Evolutionary conservation across 2,329 filamentous ascomycete species (phyloP), one percentile per base, ranked within the genome.

Genomic region (Atkinsonella hypoxylon): DNA sequence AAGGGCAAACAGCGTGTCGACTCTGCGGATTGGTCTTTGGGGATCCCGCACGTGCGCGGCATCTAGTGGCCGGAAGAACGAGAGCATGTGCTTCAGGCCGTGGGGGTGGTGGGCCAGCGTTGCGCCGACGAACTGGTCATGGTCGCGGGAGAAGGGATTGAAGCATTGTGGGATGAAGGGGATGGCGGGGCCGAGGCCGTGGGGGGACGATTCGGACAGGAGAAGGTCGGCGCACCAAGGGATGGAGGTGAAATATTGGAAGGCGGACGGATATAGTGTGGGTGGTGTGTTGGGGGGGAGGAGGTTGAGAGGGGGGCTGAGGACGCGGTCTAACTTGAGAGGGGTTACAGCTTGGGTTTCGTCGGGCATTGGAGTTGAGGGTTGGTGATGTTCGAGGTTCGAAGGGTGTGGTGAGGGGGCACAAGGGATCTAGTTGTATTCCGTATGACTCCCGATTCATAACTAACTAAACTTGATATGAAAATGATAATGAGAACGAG

Each of bases 141-240:
- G 62, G 2, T 52, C 38, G 12, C 52, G 38, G 49, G 51, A 54
- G 38, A 54, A 8, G 11, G 66, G 64, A 52, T 65, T 65, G 50
- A 64, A 60, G 49, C 62, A 63, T 38, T 62, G 59, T 12, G 66
- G 62, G 32, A 67, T 55, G 54, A 66, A 69, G 20, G 61, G 54
- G n/a, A 66, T 60, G 17, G 61, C 51, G n/a, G 41, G 43, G 31
- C 38, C 17, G 38, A n/a, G 30, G 11, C 40, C 17, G 47, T 57
- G 52, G 2, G 59, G 58, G 11, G 52, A 53, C 1, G 52, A 53
- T 11, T 11, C 42, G 42, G 12, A 17, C 13, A 34, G 50, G 17
- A 70, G 60, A 26, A 66, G 59, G 12, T 54, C 47, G 34, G 61
- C 58, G 43, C 64, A 68, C 68, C 68, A 70, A 8, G 67, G 62